A percentile compares a stretch with the other conserved stretches of the same genome.
phyloP scores from a whole-genome alignment of 2,329 filamentous ascomycete species.

The Phialophora verrucosa region DNA sequence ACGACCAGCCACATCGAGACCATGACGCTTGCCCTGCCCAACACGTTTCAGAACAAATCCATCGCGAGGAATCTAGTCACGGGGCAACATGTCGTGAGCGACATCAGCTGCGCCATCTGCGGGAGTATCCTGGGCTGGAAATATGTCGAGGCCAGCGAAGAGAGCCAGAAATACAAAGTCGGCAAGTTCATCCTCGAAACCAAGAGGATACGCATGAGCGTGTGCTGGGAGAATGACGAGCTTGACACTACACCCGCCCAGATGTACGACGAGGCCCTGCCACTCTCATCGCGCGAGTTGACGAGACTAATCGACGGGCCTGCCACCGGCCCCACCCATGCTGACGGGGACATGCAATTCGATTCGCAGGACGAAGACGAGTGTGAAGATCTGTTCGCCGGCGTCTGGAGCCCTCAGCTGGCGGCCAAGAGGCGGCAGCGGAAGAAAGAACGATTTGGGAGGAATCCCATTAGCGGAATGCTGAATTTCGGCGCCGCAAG shows the following conservation, averaged over 20 bases:
- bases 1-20: constrained; percentile 37
- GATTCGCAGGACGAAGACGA: constrained; percentile 71
- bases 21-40: constrained; percentile 55
- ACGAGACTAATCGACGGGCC: constrained; percentile 25
- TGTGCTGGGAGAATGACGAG: constrained; percentile 58
- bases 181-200: constrained; percentile 72
- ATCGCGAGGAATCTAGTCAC: constrained; percentile 66
- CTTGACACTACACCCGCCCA: constrained; percentile 18
- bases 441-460: constrained; percentile 35
- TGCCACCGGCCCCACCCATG: neutral
- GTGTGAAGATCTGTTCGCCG: constrained; percentile 68
- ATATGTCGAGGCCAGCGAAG: constrained; percentile 67
- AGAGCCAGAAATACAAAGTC: constrained; percentile 67
- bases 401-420: constrained; percentile 63
- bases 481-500: constrained; percentile 23
- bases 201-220: constrained; percentile 57
- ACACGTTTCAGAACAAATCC: constrained; percentile 62
- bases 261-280: constrained; percentile 29
- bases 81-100: constrained; percentile 66
- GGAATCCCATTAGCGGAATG: constrained; percentile 23
- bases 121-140: constrained; percentile 67
- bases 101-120: constrained; percentile 64
- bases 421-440: constrained; percentile 54
- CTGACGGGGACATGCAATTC: constrained; percentile 46
- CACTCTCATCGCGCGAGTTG: constrained; percentile 32